Base-by-base conservation (phyloP, 352 stramenopile genomes). In the Achlya hypogyna region DNA sequence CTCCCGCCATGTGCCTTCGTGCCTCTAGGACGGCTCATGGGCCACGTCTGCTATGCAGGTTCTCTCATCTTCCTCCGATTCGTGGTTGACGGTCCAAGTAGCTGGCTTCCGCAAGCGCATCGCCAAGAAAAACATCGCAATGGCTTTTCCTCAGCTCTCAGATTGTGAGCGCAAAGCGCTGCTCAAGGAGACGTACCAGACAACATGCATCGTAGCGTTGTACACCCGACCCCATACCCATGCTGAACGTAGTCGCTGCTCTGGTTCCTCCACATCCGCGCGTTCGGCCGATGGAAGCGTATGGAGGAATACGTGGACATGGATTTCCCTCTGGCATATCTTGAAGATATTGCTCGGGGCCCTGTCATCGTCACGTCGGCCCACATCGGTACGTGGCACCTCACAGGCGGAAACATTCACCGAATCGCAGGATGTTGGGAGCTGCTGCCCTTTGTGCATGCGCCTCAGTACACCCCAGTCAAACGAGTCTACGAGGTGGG, bases 231-330 rank as follows among this genome's bases (percentile, higher is more conserved):
- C 25, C 9, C 25, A 22, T 34, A 18, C 32, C 6, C 10, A 20
- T 32, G 14, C 4, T 35, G 38, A 45, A 45, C 27, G 8, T 62
- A 64, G 54, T 64, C 54, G 34, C 38, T 64, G 2, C 34, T 64
- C 8, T 64, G 54, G 54, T 67, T 59, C 49, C 43, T 67, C 28
- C 60, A 67, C 59, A 8, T 67, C 32, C 60, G 43, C 28, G 60
- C 60, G 5, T 60, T 60, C 43, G 60, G 25, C 18, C 31, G 60
- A 58, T 67, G 60, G 60, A 35, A 35, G 22, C 22, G 8, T 20
- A 67, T 67, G 60, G 47, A 47, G 22, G 20, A 29, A 8, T 67
- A 60, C 34, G 43, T 67, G 12, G 60, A 67, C 22, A 42, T 67
- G 18, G 6, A 14, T 28, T 58, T 67, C 51, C 51, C 60, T 5